Base-by-base conservation (phyloP, 2,329 filamentous ascomycete genomes). In the Phyllosticta ampelicida region DNA sequence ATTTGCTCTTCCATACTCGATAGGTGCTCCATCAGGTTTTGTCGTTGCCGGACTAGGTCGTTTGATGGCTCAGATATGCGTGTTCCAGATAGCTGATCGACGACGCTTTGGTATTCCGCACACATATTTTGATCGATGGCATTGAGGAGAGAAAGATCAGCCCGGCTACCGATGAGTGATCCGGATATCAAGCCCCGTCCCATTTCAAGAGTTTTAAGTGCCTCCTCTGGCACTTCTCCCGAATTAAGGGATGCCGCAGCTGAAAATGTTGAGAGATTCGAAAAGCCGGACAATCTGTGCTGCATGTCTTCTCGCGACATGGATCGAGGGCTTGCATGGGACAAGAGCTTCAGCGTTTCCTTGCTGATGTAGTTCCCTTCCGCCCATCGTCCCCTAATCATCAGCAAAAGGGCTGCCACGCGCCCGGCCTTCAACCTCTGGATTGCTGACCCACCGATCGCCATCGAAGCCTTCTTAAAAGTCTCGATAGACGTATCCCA, bases 241-340 rank as follows among this genome's bases (percentile, higher is more conserved):
- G 30, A 54, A 5, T 44, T 26, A 3, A 48, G 26, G 0, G 53
- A 48, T 9, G 53, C 53, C 2, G 18, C 53, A 16, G 29, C 53
- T n/a, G 49, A 29, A 30, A 53, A 61, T 1, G 50, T 50, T 23
- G 60, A 60, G 3, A 61, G 53, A 18, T 48, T 53, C 2, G 58
- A 57, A 1, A 61, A n/a, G 2, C 58, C 54, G 16, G n/a, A 23
- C 3, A 61, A 48, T 26, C 53, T 36, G 19, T 13, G 23, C 23
- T 61, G 60, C 21, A 55, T 51, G 19, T 61, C 60, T 19, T 55
- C 6, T 9, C 59, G 53, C 5, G 53, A 23, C 49, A 61, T 53
- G 19, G 60, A 60, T 1, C 56, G 48, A 20, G 57, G 60, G 16
- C 60, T 61, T 10, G 29, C 51, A 48, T 53, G 60, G 50, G 28